Evolutionary conservation across 1,284 basidiomycete species (phyloP), one percentile per base, ranked within the genome.

Genomic region (Tylopilus sp.): DNA sequence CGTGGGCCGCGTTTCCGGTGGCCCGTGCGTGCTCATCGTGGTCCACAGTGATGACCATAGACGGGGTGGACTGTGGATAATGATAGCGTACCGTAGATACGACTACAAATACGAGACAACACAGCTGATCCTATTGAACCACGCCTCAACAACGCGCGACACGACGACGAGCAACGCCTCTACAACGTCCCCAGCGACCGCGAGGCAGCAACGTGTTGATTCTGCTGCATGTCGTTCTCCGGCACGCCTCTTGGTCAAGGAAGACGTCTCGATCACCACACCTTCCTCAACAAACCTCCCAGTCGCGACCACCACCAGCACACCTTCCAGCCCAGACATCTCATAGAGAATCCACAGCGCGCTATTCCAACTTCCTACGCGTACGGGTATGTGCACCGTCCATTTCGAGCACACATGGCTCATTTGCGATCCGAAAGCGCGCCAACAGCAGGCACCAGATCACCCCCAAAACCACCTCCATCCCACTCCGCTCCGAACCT

Each of bases 231-330:
- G 87, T 88, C 86, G 71, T 89, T 89, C 80, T 78, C 84, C 68
- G 78, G 81, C 68, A 88, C 85, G 69, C 85, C 86, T 51, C 72
- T 88, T 59, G 83, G 82, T 72, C 83, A 88, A 81, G 83, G 82
- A 75, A 84, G 83, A 78, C 82, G 86, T 74, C 79, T 88, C 66
- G 85, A 88, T 77, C 85, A 83, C 67, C 73, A 76, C 66, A 77
- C 84, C 50, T 88, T 89, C 66, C 78, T 87, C 65, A 83, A 81
- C 57, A 86, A 85, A 51, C 55, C 56, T 3, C 2, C 56, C 8
- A 34, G 48, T 36, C 51, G 55, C 28, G 71, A 73, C 70, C 41
- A 65, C 71, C 69, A 69, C 47, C 66, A 59, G 26, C 63, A 47
- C 54, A 38, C 30, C 38, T 54, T 54, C 12, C 59, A 64, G 29